Evolutionary conservation across 2,329 filamentous ascomycete species (phyloP).

Genomic region (Chrysoporthe austroafricana): DNA sequence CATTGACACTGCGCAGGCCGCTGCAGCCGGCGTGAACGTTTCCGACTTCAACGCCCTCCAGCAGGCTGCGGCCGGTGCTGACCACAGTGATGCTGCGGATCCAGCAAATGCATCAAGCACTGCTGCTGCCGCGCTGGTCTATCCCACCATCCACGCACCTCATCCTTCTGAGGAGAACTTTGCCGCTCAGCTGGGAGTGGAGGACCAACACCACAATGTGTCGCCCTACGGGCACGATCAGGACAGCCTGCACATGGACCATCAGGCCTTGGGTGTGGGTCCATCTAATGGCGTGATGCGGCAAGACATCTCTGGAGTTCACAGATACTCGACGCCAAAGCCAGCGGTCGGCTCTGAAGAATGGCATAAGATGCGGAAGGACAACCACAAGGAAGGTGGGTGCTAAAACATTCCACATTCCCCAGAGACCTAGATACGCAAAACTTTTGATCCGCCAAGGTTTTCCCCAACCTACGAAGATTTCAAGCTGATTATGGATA

Average conservation of each 20-base stretch:
- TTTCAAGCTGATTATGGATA: conserved; percentile 43
- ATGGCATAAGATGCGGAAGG: conserved; percentile 96
- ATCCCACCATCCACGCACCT: conserved; percentile 62
- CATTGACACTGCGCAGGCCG: conserved; percentile 48
- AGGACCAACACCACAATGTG: conserved; percentile 42
- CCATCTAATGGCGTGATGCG: conserved; percentile 29
- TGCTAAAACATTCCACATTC: background rate
- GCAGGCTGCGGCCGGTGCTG: conserved; percentile 49
- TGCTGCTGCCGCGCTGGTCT: conserved; percentile 64
- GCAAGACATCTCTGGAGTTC: conserved; percentile 37
- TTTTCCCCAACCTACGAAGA: background rate
- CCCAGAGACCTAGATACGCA: background rate
- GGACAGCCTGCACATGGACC: conserved; percentile 39
- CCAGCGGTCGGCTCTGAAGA: conserved; percentile 94
- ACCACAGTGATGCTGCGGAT: conserved; percentile 53
- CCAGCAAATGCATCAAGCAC: conserved; percentile 61
- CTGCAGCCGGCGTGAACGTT: conserved; percentile 50
- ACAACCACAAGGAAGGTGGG: conserved; percentile 98
- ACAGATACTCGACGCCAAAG: conserved; percentile 59
- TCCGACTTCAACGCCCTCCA: conserved; percentile 62
- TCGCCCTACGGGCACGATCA: conserved; percentile 35
- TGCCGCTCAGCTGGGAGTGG: conserved; percentile 52
- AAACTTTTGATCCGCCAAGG: background rate
- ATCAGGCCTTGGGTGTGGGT: conserved; percentile 9
- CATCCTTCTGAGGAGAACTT: conserved; percentile 63